phyloP scores from a whole-genome alignment of 2,329 filamentous ascomycete genomes.

The Chaetomiaceae sp. region DNA sequence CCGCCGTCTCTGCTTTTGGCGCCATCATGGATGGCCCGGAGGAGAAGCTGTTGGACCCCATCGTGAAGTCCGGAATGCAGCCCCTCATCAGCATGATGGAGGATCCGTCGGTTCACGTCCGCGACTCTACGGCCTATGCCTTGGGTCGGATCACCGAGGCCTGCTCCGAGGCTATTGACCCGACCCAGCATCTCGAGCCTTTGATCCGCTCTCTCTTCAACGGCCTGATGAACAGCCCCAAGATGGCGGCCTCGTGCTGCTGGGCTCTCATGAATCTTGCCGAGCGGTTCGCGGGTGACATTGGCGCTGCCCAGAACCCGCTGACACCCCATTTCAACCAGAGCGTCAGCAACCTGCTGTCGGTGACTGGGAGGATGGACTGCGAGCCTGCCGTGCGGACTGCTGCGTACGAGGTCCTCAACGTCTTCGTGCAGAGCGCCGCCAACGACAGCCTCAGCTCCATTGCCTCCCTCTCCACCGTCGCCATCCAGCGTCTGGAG shows the following conservation, averaged over 20 bases:
- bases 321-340: conserved; percentile 90
- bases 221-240: conserved; percentile 82
- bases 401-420: conserved; percentile 94
- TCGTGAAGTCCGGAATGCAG: conserved; percentile 91
- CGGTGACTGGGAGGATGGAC: conserved; percentile 77
- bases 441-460: conserved; percentile 78
- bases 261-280: conserved; percentile 99
- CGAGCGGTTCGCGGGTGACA: conserved; percentile 87
- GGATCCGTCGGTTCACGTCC: conserved; percentile 81
- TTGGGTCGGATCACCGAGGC: conserved; percentile 94
- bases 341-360: conserved; percentile 78
- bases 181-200: conserved; percentile 72
- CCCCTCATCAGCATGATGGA: conserved; percentile 91
- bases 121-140: conserved; percentile 93
- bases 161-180: conserved; percentile 87
- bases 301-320: conserved; percentile 70
- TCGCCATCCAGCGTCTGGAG: conserved; percentile 86
- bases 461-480: conserved; percentile 76
- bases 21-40: conserved; percentile 99
- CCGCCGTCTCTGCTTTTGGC: conserved; percentile 93
- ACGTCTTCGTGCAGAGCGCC: conserved; percentile 87
- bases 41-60: conserved; percentile 82
- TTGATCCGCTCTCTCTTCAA: conserved; percentile 86
- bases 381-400: conserved; percentile 86
- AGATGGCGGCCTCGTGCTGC: conserved; percentile 98